Evolutionary conservation across 2,329 filamentous ascomycete genomes (phyloP), one percentile per base, ranked within the genome.

Genomic region (Stylonectria norvegica): DNA sequence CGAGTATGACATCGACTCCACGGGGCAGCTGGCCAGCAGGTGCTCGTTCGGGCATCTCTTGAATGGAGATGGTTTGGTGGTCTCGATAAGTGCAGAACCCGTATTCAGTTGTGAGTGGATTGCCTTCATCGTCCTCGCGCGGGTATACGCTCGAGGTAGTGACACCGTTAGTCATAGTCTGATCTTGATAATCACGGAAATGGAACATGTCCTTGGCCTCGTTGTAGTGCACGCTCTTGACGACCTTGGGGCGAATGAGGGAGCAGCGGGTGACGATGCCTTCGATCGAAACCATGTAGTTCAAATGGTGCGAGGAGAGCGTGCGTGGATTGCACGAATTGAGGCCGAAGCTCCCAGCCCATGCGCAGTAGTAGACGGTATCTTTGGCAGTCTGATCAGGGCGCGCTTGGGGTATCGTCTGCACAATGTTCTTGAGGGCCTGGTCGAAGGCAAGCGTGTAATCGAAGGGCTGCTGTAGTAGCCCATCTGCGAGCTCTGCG

Each of bases 31-130:
- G 93, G 38, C 93, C 93, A 43, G 93, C 91, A 38, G 93, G 93
- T 2, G 93, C 93, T 55, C 91, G 78, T 66, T 98, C 93, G 1
- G 93, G 93, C 93, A 98, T 98, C 71, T 98, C 93, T 68, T 98
- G 93, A 52, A 98, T 96, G 0, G 91, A 96, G 45, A 98, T 89
- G 12, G 88, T 95, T 65, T 98, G 93, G 62, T 98, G 93, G 63
- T 98, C 93, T 59, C 91, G 79, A 68, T 96, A 98, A 36, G 86
- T 93, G 63, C 85, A 94, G 69, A 94, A 91, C 17, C 93, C 93
- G 63, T 97, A 98, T 62, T 98, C 93, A 4, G 93, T 98, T 43
- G 89, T 79, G 15, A 98, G 75, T 3, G 91, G 86, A 60, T 97
- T 95, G 47, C 90, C 89, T 8, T 95, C 83, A 29, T 91, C 89